Evolutionary conservation across 2,329 filamentous ascomycete species (phyloP), one percentile per base, ranked within the genome.

Genomic region (Pseudocercospora fuligena): DNA sequence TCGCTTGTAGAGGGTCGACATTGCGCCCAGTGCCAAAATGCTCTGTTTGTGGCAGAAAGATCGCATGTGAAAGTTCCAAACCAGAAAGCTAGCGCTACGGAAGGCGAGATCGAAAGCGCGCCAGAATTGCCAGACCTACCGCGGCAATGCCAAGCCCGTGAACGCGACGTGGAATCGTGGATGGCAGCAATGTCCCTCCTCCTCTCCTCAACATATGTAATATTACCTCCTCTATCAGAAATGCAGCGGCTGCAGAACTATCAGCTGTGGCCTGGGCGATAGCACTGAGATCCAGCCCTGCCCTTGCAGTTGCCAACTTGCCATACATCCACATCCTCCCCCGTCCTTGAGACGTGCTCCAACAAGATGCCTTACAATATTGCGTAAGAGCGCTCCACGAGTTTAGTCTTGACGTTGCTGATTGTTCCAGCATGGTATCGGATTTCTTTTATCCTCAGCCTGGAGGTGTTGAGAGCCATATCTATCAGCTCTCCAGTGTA

Each of bases 371-470:
- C 88, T 62, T 90, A 90, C 83, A 90, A 90, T 74, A 90, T 91
- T 77, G 88, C 89, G 87, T 89, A 80, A 74, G 86, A 12, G 31
- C 43, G 25, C 16, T n/a, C 27, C 27, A 6, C 1, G 5, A 29
- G 51, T n/a, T 5, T 16, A 16, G 23, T n/a, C 21, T 7, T 31
- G 7, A 16, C 51, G 12, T 25, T 6, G 33, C 60, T 68, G 60
- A 63, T 58, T 31, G 11, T 29, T n/a, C 12, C 72, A 89, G 87
- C 66, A 99, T 99, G 95, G 92, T 97, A 79, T 94, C 94, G 87
- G 95, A 99, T 85, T 97, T 97, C 86, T 99, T 99, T 89, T 99
- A 96, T 78, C 95, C 95, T 14, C 94, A 98, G 77, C 94, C 95
- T 61, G 87, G 95, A 77, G 95, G 95, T 74, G 89, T 99, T 71